Evolutionary conservation across 768 basidiomycete genomes (phyloP).

Genomic region (Hericium rajendrae): DNA sequence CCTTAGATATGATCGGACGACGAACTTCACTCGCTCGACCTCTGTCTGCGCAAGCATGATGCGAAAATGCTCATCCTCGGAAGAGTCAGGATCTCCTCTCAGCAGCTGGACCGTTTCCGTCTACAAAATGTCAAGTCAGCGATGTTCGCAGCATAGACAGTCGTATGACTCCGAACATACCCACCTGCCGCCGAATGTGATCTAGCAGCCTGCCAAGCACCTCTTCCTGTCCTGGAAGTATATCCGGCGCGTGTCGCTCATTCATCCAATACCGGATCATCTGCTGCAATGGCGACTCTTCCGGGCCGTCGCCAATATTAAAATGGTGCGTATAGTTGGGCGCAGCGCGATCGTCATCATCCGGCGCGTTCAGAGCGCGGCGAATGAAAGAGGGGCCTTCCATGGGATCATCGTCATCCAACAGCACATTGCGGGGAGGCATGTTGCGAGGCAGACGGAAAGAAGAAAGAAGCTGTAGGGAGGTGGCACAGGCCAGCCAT

Average conservation of each 20-base stretch:
- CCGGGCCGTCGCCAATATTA: conserved; percentile 14
- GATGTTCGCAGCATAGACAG: background rate
- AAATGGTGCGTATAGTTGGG: background rate
- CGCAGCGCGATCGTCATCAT: background rate
- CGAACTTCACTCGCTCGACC: conserved; percentile 88
- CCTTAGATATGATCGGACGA: conserved; percentile 82
- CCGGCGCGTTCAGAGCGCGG: background rate
- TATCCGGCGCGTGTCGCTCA: conserved; percentile 74
- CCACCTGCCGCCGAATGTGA: conserved; percentile 75
- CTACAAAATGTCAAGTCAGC: conserved; percentile 28
- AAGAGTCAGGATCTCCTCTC: conserved; percentile 71
- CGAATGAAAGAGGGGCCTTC: background rate
- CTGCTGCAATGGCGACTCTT: conserved; percentile 54
- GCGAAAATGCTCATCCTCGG: conserved; percentile 88
- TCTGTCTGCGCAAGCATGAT: conserved; percentile 93
- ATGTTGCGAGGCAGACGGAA: background rate
- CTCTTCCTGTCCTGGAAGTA: conserved; percentile 63
- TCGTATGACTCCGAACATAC: conserved; percentile 14
- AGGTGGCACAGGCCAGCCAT: too few relatives aligned
- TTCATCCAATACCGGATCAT: conserved; percentile 81
- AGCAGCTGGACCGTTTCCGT: conserved; percentile 69
- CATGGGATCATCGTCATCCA: conserved; percentile 14
- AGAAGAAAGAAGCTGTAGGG: too few relatives aligned
- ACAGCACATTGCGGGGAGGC: conserved; percentile 11
- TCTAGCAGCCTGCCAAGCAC: conserved; percentile 60